Percentiles rank a stretch among this genome's conserved stretches.
phyloP scores from a whole-genome alignment of 805 yeast species.

The Candida palmyrensis region DNA sequence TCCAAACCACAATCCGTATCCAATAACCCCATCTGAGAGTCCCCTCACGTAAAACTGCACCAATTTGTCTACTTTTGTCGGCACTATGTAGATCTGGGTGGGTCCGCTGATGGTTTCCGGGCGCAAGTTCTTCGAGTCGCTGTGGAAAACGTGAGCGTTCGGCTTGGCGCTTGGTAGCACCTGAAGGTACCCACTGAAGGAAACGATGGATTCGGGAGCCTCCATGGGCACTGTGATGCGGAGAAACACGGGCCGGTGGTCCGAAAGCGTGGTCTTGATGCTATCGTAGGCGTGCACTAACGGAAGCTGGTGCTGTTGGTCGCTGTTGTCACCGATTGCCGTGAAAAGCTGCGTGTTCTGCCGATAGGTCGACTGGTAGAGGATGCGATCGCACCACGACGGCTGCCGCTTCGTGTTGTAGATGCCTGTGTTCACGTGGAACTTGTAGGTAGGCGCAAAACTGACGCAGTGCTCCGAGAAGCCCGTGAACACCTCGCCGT shows the following conservation, averaged over 20 bases:
- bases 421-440: slow-evolving; percentile 40
- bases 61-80: slow-evolving; percentile 26
- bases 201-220: slow-evolving; percentile 29
- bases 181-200: slow-evolving; percentile 25
- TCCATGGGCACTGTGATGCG: slow-evolving; percentile 41
- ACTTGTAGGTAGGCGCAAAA: slow-evolving; percentile 84
- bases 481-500: slow-evolving; percentile 50
- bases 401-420: slow-evolving; percentile 62
- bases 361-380: slow-evolving; percentile 46
- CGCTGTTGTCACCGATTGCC: background rate
- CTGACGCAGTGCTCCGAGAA: slow-evolving; percentile 60
- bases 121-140: slow-evolving; percentile 7
- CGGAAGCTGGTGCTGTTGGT: slow-evolving; percentile 10
- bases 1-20: slow-evolving; percentile 29
- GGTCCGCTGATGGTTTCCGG: slow-evolving; percentile 32
- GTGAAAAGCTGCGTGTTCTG: background rate
- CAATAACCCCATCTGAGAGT: slow-evolving; percentile 24
- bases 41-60: slow-evolving; percentile 20
- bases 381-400: slow-evolving; percentile 87
- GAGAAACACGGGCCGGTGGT: slow-evolving; percentile 76
- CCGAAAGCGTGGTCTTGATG: slow-evolving; percentile 52
- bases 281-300: slow-evolving; percentile 43
- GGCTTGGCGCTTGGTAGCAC: slow-evolving; percentile 14
- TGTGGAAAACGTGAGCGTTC: slow-evolving; percentile 3
- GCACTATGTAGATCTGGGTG: slow-evolving; percentile 32